These are phyloP conservation scores for Triglochin maritima DNA, from an alignment of 106 monocot species.

Conservation along the genomic window DNA sequence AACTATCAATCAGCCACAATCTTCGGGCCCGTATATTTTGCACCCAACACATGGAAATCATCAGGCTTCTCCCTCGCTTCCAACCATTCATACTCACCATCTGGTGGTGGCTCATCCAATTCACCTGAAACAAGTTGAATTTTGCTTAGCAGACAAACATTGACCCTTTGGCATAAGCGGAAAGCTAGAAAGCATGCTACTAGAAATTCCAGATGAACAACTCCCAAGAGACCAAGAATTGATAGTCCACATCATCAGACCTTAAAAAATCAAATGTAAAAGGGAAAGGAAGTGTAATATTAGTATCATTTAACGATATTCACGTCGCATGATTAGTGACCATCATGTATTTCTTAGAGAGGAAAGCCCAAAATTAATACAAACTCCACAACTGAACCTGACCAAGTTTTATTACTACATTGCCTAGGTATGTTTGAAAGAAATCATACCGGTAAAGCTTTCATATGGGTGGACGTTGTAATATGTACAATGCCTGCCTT, in stretches of 20 bases:
- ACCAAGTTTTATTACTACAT: not conserved
- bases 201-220: too few relatives aligned
- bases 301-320: too few relatives aligned
- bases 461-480: constrained; percentile 43
- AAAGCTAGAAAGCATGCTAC: not conserved
- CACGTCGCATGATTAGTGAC: too few relatives aligned
- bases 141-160: not conserved
- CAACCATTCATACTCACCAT: constrained; percentile 35
- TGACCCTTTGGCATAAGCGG: not conserved
- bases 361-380: not conserved
- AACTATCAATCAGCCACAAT: constrained; percentile 24
- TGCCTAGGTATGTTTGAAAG: not conserved
- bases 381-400: not conserved
- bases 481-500: constrained; percentile 73
- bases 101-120: not conserved
- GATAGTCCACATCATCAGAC: too few relatives aligned
- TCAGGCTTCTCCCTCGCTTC: constrained; percentile 39
- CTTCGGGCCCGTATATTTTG: constrained; percentile 38
- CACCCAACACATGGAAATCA: constrained; percentile 33
- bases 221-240: too few relatives aligned
- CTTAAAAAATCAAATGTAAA: too few relatives aligned
- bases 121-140: constrained; percentile 16
- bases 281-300: too few relatives aligned
- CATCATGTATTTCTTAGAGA: not conserved
- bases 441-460: constrained; percentile 34